These are phyloP conservation scores for Cytospora leucostoma DNA, from an alignment of 2,329 filamentous ascomycete genomes.

Conservation along the genomic window DNA sequence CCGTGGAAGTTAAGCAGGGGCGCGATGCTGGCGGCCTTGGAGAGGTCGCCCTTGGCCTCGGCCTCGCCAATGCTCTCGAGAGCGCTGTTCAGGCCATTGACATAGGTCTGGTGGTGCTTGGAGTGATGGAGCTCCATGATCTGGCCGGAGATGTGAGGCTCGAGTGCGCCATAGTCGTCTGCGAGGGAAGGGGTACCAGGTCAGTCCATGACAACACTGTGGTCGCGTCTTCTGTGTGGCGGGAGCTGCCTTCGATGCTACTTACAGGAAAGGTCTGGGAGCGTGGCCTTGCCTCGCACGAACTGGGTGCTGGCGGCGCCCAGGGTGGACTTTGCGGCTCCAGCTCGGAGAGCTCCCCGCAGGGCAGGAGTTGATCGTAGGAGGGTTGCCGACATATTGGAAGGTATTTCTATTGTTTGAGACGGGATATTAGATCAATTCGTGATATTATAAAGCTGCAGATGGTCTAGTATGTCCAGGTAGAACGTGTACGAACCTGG, in stretches of 20 bases:
- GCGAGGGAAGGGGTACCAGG: neutral
- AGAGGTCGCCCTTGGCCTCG: constrained; percentile 60
- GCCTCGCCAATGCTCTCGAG: constrained; percentile 63
- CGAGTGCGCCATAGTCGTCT: constrained; percentile 97
- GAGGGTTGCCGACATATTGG: constrained; percentile 72
- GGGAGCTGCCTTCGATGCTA: neutral
- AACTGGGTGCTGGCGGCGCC: constrained; percentile 75
- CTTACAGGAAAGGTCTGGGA: constrained; percentile 77
- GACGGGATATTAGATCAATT: constrained; percentile 1
- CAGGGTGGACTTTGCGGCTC: constrained; percentile 61
- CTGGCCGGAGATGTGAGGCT: constrained; percentile 74
- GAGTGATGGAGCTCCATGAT: constrained; percentile 82
- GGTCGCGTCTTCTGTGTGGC: neutral
- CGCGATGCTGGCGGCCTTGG: constrained; percentile 52
- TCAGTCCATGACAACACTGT: constrained; percentile 3
- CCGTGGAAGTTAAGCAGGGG: constrained; percentile 79
- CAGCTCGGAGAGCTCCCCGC: constrained; percentile 71
- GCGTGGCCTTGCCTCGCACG: constrained; percentile 83
- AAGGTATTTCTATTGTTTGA: constrained; percentile 16
- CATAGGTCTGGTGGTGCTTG: constrained; percentile 79
- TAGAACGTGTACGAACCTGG: constrained; percentile 20
- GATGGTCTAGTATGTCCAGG: neutral
- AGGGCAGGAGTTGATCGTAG: constrained; percentile 68
- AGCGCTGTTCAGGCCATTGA: constrained; percentile 72
- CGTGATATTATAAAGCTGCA: constrained; percentile 5